Evolutionary conservation across 1,284 basidiomycete species (phyloP).

Genomic region (Phaffia rhodozyma): DNA sequence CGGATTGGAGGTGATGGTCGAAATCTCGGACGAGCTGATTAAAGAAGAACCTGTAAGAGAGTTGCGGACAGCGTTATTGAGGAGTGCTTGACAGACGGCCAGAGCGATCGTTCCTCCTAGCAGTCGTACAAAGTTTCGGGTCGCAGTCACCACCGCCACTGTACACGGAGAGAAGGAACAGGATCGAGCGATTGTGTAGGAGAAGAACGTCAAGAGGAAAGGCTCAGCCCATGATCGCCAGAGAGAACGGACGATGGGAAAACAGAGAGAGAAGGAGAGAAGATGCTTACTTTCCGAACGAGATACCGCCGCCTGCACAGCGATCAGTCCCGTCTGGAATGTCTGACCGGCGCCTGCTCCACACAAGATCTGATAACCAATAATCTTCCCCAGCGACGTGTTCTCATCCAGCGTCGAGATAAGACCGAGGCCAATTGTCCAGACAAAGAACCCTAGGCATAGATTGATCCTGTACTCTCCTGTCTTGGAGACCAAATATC

Average conservation of each 20-base stretch:
- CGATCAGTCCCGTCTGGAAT: conserved; percentile 13
- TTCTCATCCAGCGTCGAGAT: conserved; percentile 47
- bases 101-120: conserved; percentile 28
- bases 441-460: conserved; percentile 53
- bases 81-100: conserved; percentile 22
- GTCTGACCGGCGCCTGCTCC: conserved; percentile 53
- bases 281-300: conserved; percentile 1
- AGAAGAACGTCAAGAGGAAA: too few species aligned
- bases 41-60: background rate
- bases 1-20: conserved; percentile 4
- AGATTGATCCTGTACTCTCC: conserved; percentile 55
- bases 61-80: conserved; percentile 25
- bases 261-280: too few species aligned
- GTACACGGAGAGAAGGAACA: too few species aligned
- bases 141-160: conserved; percentile 32
- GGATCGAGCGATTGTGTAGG: too few species aligned
- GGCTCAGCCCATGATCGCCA: too few species aligned
- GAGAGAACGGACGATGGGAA: too few species aligned
- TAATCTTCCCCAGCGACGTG: conserved; percentile 45
- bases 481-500: conserved; percentile 51
- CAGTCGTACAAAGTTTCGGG: conserved; percentile 28
- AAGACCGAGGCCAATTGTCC: conserved; percentile 56
- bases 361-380: conserved; percentile 54
- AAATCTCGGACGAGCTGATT: background rate
- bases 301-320: conserved; percentile 11